Evolutionary conservation across 2,329 filamentous ascomycete species (phyloP).

Genomic region (Ophiobolus disseminans): DNA sequence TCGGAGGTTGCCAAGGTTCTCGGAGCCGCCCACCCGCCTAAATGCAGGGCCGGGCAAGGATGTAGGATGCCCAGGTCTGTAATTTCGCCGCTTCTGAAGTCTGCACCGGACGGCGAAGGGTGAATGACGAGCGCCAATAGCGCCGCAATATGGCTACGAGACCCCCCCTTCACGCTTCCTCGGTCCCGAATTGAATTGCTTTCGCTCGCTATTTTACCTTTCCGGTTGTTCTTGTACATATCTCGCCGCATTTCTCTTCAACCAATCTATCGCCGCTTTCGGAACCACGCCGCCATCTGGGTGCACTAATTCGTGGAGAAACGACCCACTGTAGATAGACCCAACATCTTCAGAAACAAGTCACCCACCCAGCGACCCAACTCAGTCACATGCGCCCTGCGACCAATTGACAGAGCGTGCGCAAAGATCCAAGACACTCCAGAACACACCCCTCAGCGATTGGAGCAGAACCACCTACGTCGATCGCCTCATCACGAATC

Average conservation of each 20-base stretch:
- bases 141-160: not conserved
- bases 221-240: conserved; percentile 2
- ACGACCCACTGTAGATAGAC: conserved; percentile 22
- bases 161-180: not conserved
- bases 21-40: not conserved
- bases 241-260: conserved; percentile 11
- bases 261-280: conserved; percentile 24
- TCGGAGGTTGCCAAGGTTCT: not conserved
- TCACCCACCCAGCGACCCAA: conserved; percentile 25
- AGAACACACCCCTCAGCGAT: not conserved
- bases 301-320: conserved; percentile 23
- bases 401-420: conserved; percentile 23
- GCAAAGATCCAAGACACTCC: conserved; percentile 17
- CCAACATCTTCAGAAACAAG: conserved; percentile 19
- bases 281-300: conserved; percentile 20
- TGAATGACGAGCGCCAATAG: conserved; percentile 7
- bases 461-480: not conserved
- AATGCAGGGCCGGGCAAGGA: conserved; percentile 3
- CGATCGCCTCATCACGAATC: conserved; percentile 28
- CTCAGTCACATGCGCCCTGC: conserved; percentile 29
- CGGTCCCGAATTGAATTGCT: conserved; percentile 6
- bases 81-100: conserved; percentile 4
- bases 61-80: not conserved
- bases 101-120: not conserved
- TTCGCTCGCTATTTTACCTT: conserved; percentile 4